phyloP scores from a whole-genome alignment of 225 moss, liverwort and hornwort species.

The Takakia lepidozioides region DNA sequence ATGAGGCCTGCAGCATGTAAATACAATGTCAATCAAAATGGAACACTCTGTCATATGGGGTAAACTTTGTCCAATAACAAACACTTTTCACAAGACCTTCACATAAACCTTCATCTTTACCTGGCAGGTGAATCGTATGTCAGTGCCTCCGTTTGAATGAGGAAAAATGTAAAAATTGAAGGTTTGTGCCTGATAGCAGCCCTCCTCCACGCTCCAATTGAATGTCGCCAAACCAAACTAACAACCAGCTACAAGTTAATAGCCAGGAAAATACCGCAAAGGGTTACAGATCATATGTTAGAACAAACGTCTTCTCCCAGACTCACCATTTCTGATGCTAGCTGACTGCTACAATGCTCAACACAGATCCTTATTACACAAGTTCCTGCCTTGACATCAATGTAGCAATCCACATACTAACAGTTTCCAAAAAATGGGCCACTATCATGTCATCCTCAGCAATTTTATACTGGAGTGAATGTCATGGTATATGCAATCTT shows the following conservation, averaged over 20 bases:
- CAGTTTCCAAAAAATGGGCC: not conserved
- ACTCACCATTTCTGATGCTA: no score
- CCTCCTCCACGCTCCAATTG: constrained; percentile 31
- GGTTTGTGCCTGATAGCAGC: constrained; percentile 37
- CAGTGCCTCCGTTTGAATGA: constrained; percentile 25
- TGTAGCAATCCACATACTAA: not conserved
- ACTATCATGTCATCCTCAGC: no score
- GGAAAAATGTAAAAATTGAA: constrained; percentile 58
- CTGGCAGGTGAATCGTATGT: constrained; percentile 59
- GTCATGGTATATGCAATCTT: no score
- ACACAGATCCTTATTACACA: not conserved
- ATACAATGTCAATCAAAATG: constrained; percentile 6
- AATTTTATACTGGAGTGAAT: no score
- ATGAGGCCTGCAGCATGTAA: constrained; percentile 55
- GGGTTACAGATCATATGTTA: not conserved
- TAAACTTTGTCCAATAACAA: no score
- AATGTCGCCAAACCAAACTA: constrained; percentile 56
- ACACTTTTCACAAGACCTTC: no score
- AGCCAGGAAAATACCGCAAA: no score
- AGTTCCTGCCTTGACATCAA: not conserved
- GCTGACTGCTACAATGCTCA: no score
- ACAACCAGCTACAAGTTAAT: constrained; percentile 2
- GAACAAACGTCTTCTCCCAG: no score
- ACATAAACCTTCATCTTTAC: no score
- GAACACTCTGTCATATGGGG: no score